Evolutionary conservation across 202 grass and related monocot species (phyloP).

Genomic region (Carex arenaria): DNA sequence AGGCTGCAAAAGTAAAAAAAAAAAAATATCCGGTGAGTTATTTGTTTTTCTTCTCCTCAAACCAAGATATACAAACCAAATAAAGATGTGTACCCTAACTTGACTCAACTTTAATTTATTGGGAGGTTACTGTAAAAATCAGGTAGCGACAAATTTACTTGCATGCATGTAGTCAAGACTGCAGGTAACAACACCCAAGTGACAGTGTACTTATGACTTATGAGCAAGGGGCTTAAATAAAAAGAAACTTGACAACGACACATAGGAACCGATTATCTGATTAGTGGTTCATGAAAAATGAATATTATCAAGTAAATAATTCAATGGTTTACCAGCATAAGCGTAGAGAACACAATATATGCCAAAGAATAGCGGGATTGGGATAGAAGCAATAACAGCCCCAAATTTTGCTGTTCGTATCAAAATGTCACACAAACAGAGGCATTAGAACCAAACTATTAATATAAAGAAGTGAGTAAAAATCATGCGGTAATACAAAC

Average conservation of each 20-base stretch:
- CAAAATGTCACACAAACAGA: conserved; percentile 6
- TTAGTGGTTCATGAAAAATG: neutral
- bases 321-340: conserved; percentile 57
- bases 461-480: neutral
- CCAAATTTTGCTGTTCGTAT: conserved; percentile 81
- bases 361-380: conserved; percentile 73
- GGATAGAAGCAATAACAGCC: conserved; percentile 86
- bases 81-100: neutral
- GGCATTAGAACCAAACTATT: neutral
- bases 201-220: neutral
- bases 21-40: neutral
- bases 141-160: neutral
- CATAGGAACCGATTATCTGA: neutral
- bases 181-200: neutral
- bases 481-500: conserved; percentile 3
- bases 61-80: neutral
- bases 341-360: conserved; percentile 84
- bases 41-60: neutral
- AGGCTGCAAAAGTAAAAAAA: conserved; percentile 38
- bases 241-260: neutral
- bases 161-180: neutral
- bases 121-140: neutral
- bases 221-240: neutral
- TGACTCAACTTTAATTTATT: neutral
- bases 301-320: neutral